Conservation (phyloP, 2,329 filamentous ascomycete genomes). For the Cryphonectria carpinicola region DNA sequence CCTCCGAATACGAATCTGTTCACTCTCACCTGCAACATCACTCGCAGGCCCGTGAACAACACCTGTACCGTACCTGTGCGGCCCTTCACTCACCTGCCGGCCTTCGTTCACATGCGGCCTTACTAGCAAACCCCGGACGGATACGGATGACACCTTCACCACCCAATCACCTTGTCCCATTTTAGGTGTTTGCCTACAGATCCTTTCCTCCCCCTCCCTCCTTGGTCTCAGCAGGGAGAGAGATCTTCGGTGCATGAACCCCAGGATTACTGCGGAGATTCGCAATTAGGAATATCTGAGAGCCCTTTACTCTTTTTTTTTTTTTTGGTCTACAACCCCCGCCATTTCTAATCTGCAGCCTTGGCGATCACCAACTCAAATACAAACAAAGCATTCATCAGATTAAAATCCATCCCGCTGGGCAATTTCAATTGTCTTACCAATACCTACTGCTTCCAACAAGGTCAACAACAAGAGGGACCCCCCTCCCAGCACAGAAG, state of each 20-base stretch:
- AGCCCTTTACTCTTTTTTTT: neutral
- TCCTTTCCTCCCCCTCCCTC: neutral
- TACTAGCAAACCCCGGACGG: neutral
- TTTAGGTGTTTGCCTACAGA: neutral
- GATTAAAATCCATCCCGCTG: neutral
- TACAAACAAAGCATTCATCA: neutral
- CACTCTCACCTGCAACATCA: neutral
- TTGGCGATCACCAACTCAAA: neutral
- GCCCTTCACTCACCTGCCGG: neutral
- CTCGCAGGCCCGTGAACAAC: neutral
- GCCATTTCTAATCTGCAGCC: neutral
- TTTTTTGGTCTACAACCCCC: neutral
- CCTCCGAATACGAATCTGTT: slow-evolving; percentile 3
- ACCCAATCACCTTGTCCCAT: neutral
- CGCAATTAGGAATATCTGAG: slow-evolving; percentile 1
- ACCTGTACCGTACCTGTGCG: neutral
- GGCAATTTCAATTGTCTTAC: neutral
- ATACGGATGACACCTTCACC: neutral
- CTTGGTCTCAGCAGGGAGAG: neutral
- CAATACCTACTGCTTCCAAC: too few relatives aligned
- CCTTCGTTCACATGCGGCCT: neutral
- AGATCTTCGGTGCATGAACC: slow-evolving; percentile 3
- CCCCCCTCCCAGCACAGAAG: neutral
- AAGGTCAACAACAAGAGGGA: neutral
- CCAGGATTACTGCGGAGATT: slow-evolving; percentile 5